These are phyloP conservation scores for Lentinula lateritia DNA, from an alignment of 768 basidiomycete species.

Conservation along the genomic window DNA sequence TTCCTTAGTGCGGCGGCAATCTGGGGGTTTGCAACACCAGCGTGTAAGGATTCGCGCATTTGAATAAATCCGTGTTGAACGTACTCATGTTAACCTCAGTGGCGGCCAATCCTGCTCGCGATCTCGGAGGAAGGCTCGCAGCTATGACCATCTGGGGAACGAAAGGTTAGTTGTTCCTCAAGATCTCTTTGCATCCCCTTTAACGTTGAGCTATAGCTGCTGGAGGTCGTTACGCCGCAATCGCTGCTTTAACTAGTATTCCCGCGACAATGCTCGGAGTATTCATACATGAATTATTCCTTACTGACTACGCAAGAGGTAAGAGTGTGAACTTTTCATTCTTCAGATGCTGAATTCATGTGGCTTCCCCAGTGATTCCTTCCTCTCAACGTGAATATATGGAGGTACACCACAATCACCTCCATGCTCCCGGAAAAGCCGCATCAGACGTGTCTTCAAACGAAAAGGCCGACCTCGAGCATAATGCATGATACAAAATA, in stretches of 20 bases:
- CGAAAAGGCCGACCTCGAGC: neutral
- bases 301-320: constrained; percentile 8
- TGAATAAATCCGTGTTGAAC: neutral
- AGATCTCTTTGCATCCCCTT: neutral
- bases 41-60: constrained; percentile 24
- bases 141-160: constrained; percentile 47
- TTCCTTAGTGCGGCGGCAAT: constrained; percentile 43
- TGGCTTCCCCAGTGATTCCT: neutral
- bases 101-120: constrained; percentile 62
- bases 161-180: constrained; percentile 3
- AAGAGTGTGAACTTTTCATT: neutral
- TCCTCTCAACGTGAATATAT: constrained; percentile 4
- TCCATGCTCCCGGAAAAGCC: neutral
- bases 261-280: constrained; percentile 37
- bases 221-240: constrained; percentile 40
- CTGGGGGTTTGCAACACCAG: constrained; percentile 54
- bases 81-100: constrained; percentile 25
- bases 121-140: constrained; percentile 60
- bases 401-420: constrained; percentile 2
- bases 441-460: neutral
- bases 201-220: constrained; percentile 18
- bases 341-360: neutral
- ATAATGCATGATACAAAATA: neutral
- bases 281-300: constrained; percentile 29
- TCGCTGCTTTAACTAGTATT: constrained; percentile 41